These are phyloP conservation scores for Chlamydomonas schloesseri DNA, from an alignment of 139 green algal genomes.

Conservation along the genomic window DNA sequence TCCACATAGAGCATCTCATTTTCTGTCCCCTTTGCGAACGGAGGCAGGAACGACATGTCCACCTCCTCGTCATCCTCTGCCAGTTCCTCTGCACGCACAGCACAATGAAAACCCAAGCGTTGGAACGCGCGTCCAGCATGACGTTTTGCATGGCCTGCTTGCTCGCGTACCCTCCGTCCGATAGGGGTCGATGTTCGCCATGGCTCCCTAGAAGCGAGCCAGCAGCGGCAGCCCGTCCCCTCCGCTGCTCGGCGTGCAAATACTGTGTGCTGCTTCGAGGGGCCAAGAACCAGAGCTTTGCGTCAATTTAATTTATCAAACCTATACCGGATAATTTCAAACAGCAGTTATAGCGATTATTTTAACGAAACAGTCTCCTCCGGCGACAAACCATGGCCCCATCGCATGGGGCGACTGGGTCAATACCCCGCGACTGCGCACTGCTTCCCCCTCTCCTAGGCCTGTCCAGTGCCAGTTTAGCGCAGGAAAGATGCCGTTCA, in stretches of 20 bases:
- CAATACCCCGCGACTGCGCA: too few species aligned
- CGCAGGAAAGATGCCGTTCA: constrained; percentile 87
- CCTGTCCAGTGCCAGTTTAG: not conserved
- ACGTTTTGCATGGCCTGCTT: not conserved
- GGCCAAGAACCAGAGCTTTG: too few species aligned
- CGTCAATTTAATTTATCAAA: not conserved
- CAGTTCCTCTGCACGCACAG: not conserved
- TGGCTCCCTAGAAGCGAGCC: not conserved
- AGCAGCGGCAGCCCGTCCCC: not conserved
- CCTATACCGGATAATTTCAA: not conserved
- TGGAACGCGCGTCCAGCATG: not conserved
- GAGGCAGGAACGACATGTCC: constrained; percentile 47
- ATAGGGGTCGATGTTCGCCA: constrained; percentile 31
- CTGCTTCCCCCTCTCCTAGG: not conserved
- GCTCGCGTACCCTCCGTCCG: constrained; percentile 1
- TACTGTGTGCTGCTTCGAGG: too few species aligned
- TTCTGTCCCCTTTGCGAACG: constrained; percentile 38
- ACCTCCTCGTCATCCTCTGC: constrained; percentile 40
- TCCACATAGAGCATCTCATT: constrained; percentile 43
- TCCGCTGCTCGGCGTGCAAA: not conserved
- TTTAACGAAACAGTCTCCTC: not conserved
- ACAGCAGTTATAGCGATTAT: not conserved
- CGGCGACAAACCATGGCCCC: not conserved
- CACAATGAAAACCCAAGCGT: not conserved
- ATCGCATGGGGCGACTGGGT: not conserved